Percentiles rank a stretch among this genome's conserved stretches.
phyloP scores from a whole-genome alignment of 1,284 basidiomycete species.

The Cryptococcus hybrid region DNA sequence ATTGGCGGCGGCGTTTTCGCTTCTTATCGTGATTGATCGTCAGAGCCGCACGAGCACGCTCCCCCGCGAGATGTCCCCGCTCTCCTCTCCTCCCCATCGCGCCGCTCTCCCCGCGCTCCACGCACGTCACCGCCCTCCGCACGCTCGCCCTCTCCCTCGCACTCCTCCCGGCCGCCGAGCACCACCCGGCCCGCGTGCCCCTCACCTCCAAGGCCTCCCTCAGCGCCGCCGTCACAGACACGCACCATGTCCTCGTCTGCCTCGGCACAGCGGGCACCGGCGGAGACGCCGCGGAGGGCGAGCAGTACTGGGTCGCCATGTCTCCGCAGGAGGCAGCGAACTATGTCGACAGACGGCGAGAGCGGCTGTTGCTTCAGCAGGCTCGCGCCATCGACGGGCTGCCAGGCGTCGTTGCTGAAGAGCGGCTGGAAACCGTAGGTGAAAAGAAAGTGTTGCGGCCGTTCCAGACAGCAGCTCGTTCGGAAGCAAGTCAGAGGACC shows the following conservation, averaged over 20 bases:
- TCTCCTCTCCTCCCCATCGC: slow-evolving; percentile 21
- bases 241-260: slow-evolving; percentile 37
- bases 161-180: slow-evolving; percentile 17
- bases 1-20: too few relatives aligned
- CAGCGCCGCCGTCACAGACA: slow-evolving; percentile 31
- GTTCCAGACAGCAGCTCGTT: too few relatives aligned
- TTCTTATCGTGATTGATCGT: too few relatives aligned
- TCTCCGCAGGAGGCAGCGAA: slow-evolving; percentile 33
- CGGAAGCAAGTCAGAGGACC: too few relatives aligned
- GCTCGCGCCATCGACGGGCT: slow-evolving; percentile 20
- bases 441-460: too few relatives aligned
- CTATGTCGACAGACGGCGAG: slow-evolving; percentile 31
- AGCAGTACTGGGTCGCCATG: slow-evolving; percentile 40
- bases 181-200: slow-evolving; percentile 30
- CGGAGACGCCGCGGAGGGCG: neutral
- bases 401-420: too few relatives aligned
- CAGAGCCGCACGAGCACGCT: too few relatives aligned
- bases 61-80: neutral
- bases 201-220: slow-evolving; percentile 37
- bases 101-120: slow-evolving; percentile 25
- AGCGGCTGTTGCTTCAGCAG: slow-evolving; percentile 21
- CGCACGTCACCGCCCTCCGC: slow-evolving; percentile 30
- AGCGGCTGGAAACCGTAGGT: too few relatives aligned
- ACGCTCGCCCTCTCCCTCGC: slow-evolving; percentile 27
- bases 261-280: slow-evolving; percentile 17